Conservation (phyloP, 2,329 filamentous ascomycete genomes). For the Scedosporium dehoogii region DNA sequence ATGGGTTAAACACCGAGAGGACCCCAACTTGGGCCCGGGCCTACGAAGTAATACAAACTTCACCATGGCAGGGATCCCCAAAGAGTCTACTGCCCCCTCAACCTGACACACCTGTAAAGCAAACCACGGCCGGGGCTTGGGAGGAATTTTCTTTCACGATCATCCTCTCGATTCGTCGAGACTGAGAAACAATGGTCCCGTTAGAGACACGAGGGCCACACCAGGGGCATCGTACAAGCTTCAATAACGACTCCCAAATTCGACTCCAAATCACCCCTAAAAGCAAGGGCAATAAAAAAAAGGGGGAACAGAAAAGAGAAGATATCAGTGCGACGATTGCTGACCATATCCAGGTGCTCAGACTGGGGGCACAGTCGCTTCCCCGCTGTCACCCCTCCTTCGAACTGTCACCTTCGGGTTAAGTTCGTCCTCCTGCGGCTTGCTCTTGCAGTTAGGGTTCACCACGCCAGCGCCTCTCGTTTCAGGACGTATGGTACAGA, state of each 20-base stretch:
- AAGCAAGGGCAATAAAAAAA: neutral
- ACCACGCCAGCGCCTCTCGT: neutral
- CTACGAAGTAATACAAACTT: neutral
- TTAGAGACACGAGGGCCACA: neutral
- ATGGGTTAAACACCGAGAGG: neutral
- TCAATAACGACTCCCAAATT: neutral
- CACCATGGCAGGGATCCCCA: neutral
- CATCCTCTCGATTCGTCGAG: neutral
- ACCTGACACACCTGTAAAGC: slow-evolving; percentile 6
- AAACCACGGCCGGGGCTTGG: neutral
- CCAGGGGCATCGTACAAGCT: too few species aligned
- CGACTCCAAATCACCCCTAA: neutral
- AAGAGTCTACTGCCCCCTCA: neutral
- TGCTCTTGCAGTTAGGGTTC: neutral
- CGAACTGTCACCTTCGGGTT: neutral
- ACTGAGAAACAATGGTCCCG: neutral
- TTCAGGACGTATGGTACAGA: neutral
- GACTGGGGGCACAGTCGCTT: neutral
- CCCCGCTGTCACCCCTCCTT: neutral
- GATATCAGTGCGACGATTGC: neutral
- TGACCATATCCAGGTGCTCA: neutral
- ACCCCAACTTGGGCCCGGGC: neutral
- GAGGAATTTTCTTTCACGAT: neutral
- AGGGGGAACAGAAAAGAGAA: neutral
- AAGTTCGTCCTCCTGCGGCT: neutral